Conservation (phyloP, 2,329 filamentous ascomycete genomes). For the Tolypocladium inflatum region DNA sequence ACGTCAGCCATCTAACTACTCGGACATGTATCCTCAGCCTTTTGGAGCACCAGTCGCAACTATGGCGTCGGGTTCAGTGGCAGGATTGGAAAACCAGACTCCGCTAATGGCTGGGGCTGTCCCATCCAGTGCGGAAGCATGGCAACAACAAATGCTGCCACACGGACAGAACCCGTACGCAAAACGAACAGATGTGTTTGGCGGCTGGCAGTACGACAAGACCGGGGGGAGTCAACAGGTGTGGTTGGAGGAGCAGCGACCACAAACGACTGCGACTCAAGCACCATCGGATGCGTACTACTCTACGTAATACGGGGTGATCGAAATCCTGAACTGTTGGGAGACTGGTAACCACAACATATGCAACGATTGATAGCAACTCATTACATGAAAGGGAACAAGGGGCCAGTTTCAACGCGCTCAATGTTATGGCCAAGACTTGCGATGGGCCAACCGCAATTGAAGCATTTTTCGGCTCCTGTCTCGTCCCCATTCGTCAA, state of each 20-base stretch:
- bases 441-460: not conserved
- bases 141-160: conserved; percentile 31
- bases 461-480: not conserved
- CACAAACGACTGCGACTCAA: conserved; percentile 4
- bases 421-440: not conserved
- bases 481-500: not conserved
- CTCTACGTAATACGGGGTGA: conserved; percentile 4
- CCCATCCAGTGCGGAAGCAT: conserved; percentile 28
- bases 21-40: conserved; percentile 34
- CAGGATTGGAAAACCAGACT: conserved; percentile 15
- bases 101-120: conserved; percentile 25
- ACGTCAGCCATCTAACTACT: conserved; percentile 29
- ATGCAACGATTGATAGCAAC: not conserved
- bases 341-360: not conserved
- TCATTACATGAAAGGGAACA: not conserved
- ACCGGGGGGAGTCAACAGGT: conserved; percentile 3
- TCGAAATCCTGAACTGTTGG: not conserved
- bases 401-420: no score
- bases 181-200: conserved; percentile 26
- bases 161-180: conserved; percentile 21
- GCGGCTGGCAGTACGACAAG: conserved; percentile 26
- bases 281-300: conserved; percentile 9
- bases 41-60: conserved; percentile 26
- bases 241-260: conserved; percentile 8
- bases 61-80: conserved; percentile 24